Evolutionary conservation across 2,329 filamentous ascomycete species (phyloP), one percentile per base, ranked within the genome.

Genomic region (Cordyceps tenuipes): DNA sequence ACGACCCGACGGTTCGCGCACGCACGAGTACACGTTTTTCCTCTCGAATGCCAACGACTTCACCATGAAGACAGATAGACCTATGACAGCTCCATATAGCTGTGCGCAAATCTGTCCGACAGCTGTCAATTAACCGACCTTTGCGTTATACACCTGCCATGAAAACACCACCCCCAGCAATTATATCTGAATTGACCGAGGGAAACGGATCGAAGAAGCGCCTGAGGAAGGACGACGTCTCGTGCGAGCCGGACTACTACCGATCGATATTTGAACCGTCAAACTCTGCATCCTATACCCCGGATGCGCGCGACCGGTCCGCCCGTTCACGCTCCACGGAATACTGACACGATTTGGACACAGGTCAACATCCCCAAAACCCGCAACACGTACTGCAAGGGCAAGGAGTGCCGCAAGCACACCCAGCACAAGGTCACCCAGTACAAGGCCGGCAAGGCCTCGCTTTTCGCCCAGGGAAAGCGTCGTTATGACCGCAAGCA

Each of bases 401-500:
- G 89, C 84, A 92, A 89, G 84, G 86, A 91, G 75, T 96, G 91
- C 90, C 85, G 84, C 74, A 91, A 91, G 82, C 89, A 92, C 85
- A 91, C 88, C 74, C 87, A 90, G 79, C 89, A 92, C 85, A 91
- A 91, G 83, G 90, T 94, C 76, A 94, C 90, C 71, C 91, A 96
- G 82, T 96, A 96, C 88, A 96, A 95, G 84, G 90, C 90, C 76
- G 90, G 90, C 79, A 96, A 96, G 87, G 91, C 91, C 76, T 96
- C 91, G 75, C 84, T 93, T 69, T 95, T 91, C 84, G 91, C 91
- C 65, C 93, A 99, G 87, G 93, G 93, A 86, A 99, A 97, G 90
- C 90, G 93, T 81, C 92, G 93, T 88, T 97, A 97, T 84, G 91
- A 96, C 83, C 87, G 91, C 77, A 97, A 97, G 86, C 93, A 97